Conservation (phyloP, 2,329 filamentous ascomycete species). For the Daldinia eschscholtzii region DNA sequence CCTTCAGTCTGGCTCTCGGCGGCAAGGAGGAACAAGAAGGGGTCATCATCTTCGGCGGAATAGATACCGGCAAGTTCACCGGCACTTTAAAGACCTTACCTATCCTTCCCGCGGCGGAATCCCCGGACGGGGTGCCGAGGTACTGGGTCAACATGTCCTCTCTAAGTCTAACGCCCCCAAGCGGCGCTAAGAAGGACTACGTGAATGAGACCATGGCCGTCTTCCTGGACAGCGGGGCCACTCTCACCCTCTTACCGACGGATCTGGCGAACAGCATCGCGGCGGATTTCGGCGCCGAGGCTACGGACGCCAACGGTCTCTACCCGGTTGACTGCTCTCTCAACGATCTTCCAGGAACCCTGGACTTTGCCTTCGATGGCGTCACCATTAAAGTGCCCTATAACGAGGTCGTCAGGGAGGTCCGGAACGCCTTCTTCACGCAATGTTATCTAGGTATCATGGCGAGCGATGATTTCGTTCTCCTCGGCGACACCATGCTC, state of each 20-base stretch:
- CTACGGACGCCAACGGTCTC: conserved; percentile 58
- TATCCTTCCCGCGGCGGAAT: conserved; percentile 66
- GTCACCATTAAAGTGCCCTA: conserved; percentile 64
- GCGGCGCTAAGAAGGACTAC: conserved; percentile 53
- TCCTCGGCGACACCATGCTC: conserved; percentile 71
- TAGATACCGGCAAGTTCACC: conserved; percentile 73
- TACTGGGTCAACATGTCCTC: conserved; percentile 66
- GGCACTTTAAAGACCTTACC: conserved; percentile 72
- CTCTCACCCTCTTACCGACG: conserved; percentile 74
- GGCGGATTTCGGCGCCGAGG: conserved; percentile 60
- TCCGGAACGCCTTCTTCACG: conserved; percentile 46
- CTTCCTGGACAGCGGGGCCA: conserved; percentile 78
- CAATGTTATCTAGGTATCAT: conserved; percentile 65
- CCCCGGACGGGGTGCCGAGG: conserved; percentile 66
- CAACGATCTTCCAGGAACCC: conserved; percentile 56
- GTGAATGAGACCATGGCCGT: conserved; percentile 62
- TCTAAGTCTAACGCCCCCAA: conserved; percentile 58
- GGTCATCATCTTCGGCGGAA: conserved; percentile 75
- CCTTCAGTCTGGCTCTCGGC: conserved; percentile 75
- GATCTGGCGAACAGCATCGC: conserved; percentile 64
- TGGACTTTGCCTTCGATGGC: conserved; percentile 64
- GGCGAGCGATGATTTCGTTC: conserved; percentile 60
- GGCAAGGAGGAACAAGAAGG: conserved; percentile 70
- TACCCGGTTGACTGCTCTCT: conserved; percentile 62
- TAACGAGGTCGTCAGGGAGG: conserved; percentile 61